phyloP scores from a whole-genome alignment of 345 rosid genomes.

The Populus tremula region DNA sequence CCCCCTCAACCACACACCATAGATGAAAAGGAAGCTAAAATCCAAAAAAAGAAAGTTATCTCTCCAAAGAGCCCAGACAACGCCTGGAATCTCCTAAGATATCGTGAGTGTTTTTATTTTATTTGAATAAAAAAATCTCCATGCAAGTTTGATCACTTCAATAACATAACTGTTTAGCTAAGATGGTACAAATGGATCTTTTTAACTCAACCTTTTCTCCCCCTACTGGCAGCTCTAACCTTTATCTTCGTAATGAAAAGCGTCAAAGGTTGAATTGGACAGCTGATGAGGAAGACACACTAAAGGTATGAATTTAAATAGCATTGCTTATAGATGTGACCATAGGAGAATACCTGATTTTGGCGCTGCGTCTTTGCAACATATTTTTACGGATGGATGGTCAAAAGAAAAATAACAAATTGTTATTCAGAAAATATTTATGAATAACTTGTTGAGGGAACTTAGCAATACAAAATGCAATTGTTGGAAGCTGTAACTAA shows the following conservation, averaged over 20 bases:
- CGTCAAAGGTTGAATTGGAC: constrained; percentile 37
- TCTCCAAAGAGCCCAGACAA: background rate
- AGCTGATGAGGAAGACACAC: constrained; percentile 40
- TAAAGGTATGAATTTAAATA: constrained; percentile 29
- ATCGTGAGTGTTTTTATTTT: constrained; percentile 21
- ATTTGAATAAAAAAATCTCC: background rate
- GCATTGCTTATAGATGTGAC: background rate
- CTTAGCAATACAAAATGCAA: no score
- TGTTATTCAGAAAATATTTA: background rate
- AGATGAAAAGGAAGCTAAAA: background rate
- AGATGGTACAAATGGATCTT: background rate
- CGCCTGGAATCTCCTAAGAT: background rate
- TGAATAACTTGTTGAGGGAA: background rate
- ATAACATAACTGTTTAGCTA: background rate
- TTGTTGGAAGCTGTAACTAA: no score
- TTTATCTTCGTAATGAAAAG: constrained; percentile 20
- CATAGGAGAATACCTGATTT: background rate
- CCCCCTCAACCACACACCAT: constrained; percentile 7
- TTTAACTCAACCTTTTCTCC: background rate
- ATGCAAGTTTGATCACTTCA: background rate
- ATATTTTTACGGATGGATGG: background rate
- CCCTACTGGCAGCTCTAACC: constrained; percentile 18
- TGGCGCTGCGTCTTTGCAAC: no score
- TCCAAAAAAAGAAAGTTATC: background rate
- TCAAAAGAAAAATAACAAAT: no score